Evolutionary conservation across 805 yeast species (phyloP).

Genomic region (Starmera quercuum): DNA sequence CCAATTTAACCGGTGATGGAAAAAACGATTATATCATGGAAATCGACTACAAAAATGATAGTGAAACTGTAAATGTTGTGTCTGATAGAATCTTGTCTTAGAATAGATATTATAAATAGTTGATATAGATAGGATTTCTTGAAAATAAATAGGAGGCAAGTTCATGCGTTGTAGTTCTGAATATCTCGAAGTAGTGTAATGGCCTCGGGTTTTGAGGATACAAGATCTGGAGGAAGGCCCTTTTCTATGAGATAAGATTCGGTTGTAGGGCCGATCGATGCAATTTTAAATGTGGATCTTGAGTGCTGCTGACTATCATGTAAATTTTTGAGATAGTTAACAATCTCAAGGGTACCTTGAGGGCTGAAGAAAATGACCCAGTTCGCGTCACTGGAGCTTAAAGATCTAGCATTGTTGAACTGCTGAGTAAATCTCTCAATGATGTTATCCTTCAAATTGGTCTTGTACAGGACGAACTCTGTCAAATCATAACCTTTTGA

Average conservation of each 20-base stretch:
- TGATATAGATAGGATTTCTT: constrained; percentile 1
- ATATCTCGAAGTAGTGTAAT: constrained; percentile 37
- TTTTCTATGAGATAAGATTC: constrained; percentile 46
- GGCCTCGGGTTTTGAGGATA: constrained; percentile 71
- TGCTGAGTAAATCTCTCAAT: constrained; percentile 26
- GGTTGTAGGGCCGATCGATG: constrained; percentile 93
- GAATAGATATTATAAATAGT: constrained; percentile 1
- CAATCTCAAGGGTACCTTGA: constrained; percentile 69
- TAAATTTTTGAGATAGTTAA: constrained; percentile 31
- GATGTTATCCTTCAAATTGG: constrained; percentile 44
- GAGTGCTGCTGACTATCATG: constrained; percentile 3
- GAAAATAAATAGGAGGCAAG: neutral
- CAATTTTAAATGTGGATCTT: constrained; percentile 33
- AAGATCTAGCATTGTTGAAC: constrained; percentile 3
- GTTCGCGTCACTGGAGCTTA: constrained; percentile 18
- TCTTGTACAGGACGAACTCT: constrained; percentile 66
- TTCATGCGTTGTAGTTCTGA: neutral
- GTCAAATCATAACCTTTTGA: constrained; percentile 34
- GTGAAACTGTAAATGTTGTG: constrained; percentile 62
- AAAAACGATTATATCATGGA: constrained; percentile 40
- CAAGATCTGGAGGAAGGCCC: constrained; percentile 52
- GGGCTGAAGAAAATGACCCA: constrained; percentile 92
- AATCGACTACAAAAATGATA: constrained; percentile 57
- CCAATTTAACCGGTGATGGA: constrained; percentile 19
- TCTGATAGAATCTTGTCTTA: constrained; percentile 34